These are phyloP conservation scores for Adansonia madagascariensis DNA, from an alignment of 441 rosid species.

Conservation along the genomic window DNA sequence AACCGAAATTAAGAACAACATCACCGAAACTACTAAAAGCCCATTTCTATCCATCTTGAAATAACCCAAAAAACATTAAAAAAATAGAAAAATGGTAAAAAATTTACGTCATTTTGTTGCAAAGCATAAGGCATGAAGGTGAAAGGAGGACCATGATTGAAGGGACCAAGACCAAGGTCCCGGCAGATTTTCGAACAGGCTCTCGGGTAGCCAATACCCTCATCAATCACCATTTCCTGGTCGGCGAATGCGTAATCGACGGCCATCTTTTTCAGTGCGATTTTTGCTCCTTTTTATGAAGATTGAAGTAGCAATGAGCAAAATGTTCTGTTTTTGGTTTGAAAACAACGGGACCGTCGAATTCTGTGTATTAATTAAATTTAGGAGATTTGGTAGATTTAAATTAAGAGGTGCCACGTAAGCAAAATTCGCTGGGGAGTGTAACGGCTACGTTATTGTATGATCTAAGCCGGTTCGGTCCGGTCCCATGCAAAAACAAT, in stretches of 20 bases:
- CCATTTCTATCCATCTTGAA: neutral
- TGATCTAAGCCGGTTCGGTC: too few relatives aligned
- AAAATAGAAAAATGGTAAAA: neutral
- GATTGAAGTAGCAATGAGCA: neutral
- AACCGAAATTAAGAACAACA: neutral
- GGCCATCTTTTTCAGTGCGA: constrained; percentile 36
- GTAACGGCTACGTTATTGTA: too few relatives aligned
- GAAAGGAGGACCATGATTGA: constrained; percentile 71
- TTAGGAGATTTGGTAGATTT: constrained; percentile 1
- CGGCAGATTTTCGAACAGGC: constrained; percentile 73
- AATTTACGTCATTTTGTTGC: constrained; percentile 61
- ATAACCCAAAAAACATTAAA: neutral
- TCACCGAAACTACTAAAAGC: neutral
- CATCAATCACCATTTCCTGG: constrained; percentile 62
- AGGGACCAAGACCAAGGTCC: constrained; percentile 43
- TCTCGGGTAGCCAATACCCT: constrained; percentile 71
- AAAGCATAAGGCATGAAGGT: constrained; percentile 60
- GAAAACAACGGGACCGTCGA: constrained; percentile 46
- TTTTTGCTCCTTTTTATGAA: constrained; percentile 21
- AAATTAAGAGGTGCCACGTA: neutral
- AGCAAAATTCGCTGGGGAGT: neutral
- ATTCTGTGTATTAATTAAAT: constrained; percentile 25
- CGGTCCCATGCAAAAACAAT: too few relatives aligned
- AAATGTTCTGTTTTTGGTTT: constrained; percentile 19
- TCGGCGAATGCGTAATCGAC: constrained; percentile 38